A percentile compares a stretch with the other conserved stretches of the same genome.
Conservation (phyloP, 192 early-diverging fungal species). For the Rhizophagus prolifer region DNA sequence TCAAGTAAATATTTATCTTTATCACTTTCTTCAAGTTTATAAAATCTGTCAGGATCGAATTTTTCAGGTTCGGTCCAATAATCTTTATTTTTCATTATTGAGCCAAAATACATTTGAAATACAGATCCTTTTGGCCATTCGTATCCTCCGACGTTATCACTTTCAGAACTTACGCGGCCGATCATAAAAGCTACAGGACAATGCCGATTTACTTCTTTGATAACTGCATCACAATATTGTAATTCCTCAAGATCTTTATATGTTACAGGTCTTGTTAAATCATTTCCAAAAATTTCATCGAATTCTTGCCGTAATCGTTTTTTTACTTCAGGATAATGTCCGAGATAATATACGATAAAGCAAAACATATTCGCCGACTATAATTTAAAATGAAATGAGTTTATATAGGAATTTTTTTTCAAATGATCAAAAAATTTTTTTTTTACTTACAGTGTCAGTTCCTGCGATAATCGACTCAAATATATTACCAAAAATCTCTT, state of each 20-base stretch:
- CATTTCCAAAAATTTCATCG: neutral
- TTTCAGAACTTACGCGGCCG: neutral
- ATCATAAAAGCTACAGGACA: neutral
- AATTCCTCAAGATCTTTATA: constrained; percentile 12
- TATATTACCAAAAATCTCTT: constrained; percentile 14
- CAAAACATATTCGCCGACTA: constrained; percentile 5
- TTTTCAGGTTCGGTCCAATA: neutral
- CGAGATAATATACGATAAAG: too few relatives aligned
- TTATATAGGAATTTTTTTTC: too few relatives aligned
- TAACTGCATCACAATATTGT: constrained; percentile 17
- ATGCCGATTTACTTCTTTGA: constrained; percentile 2
- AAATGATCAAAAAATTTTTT: neutral
- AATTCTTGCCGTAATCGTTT: neutral
- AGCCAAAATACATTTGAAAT: neutral
- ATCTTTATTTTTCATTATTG: neutral
- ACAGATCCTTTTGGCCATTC: neutral
- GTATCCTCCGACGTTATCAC: constrained; percentile 1
- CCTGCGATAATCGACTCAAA: constrained; percentile 2
- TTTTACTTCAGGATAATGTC: too few relatives aligned
- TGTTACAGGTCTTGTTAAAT: too few relatives aligned
- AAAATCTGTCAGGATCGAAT: constrained; percentile 6
- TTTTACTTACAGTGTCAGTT: too few relatives aligned
- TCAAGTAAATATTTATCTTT: too few relatives aligned
- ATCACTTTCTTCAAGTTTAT: too few relatives aligned
- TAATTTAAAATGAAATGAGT: neutral